Evolutionary conservation across 352 stramenopile genomes (phyloP), one percentile per base, ranked within the genome.

Genomic region (Phytophthora sp.): DNA sequence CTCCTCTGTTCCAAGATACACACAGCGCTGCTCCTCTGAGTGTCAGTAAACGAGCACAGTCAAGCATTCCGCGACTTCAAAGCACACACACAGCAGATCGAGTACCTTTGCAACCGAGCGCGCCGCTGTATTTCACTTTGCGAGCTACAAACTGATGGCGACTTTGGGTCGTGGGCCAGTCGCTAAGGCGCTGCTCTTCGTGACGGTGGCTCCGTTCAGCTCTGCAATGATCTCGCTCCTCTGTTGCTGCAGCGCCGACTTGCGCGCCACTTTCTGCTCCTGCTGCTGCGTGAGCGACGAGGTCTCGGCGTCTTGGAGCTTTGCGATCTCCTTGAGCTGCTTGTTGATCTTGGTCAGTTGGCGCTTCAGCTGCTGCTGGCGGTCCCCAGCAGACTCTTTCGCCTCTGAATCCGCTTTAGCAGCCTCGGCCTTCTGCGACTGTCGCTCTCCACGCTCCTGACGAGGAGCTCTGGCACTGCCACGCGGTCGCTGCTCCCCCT

Each of bases 261-360:
- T 75, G 27, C 56, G 35, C 27, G 53, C 44, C 44, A 66, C 11
- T 26, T 76, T 72, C 26, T 77, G 73, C 24, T 79, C 68, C 27
- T 79, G 55, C 23, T 78, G 60, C 10, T 57, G 8, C 21, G 79
- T 71, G 17, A 74, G 64, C 26, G 61, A n/a, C n/a, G 44, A 17
- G 23, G 54, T 28, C 0, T 55, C 41, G 5, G 32, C 39, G 21
- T 52, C 42, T 32, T 72, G 48, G 31, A 72, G 42, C 54, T 71
- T 75, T 12, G 62, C 48, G 15, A 73, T 70, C 30, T 75, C 69
- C 28, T 77, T 76, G 46, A 77, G 67, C 43, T 72, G 55, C 35
- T 77, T 80, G 45, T 89, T 90, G 46, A 90, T 54, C 24, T 73
- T 74, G 21, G 77, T 79, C 34, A 90, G 60, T 18, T 88, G 67